Conservation (phyloP, 345 rosid genomes). For the Ricinus communis region DNA sequence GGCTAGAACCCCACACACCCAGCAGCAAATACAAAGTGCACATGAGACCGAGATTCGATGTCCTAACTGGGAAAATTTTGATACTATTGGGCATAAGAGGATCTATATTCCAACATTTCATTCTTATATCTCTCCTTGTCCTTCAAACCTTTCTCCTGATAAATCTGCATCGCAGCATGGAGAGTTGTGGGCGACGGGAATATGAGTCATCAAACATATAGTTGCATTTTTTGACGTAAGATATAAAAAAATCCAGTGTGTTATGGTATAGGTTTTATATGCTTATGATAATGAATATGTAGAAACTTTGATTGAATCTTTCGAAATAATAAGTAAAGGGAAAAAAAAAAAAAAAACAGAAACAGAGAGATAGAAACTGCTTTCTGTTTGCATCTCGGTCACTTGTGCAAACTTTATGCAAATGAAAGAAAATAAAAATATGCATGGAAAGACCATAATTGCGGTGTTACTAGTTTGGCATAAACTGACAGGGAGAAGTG, state of each 20-base stretch:
- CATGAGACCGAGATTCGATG: not conserved
- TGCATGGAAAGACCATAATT: not conserved
- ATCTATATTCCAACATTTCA: constrained; percentile 64
- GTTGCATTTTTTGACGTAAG: too few species aligned
- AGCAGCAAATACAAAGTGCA: not conserved
- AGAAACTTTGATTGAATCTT: too few species aligned
- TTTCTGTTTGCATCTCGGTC: too few species aligned
- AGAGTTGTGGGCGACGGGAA: not conserved
- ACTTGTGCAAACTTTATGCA: too few species aligned
- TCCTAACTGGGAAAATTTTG: not conserved
- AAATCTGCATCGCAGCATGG: constrained; percentile 39
- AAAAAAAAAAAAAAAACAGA: too few species aligned
- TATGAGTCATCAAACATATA: not conserved
- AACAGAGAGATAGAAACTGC: too few species aligned
- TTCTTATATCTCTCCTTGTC: constrained; percentile 71
- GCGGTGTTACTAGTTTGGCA: not conserved
- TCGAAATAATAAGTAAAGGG: too few species aligned
- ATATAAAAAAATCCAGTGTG: too few species aligned
- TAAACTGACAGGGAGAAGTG: not conserved
- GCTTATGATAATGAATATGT: too few species aligned
- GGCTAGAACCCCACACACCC: not conserved
- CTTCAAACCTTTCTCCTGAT: constrained; percentile 67
- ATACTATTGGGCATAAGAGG: constrained; percentile 30
- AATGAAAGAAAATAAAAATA: too few species aligned
- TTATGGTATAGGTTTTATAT: too few species aligned